A percentile compares a stretch with the other conserved stretches of the same genome.
These are phyloP conservation scores for Tulasnella sp. DNA, from an alignment of 768 basidiomycete species.

Conservation along the genomic window DNA sequence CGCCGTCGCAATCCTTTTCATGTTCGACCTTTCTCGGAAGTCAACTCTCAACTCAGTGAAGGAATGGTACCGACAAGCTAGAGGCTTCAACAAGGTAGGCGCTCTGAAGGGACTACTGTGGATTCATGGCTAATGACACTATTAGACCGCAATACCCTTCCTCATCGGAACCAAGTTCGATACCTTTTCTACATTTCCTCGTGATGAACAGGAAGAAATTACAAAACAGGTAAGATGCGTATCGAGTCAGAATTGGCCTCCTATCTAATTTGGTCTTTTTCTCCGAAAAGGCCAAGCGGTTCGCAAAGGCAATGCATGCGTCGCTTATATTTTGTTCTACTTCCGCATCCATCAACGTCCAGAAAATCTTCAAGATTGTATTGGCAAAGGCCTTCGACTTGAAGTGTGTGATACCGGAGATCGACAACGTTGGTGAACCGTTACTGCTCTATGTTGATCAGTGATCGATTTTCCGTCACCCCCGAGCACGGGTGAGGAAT, in stretches of 20 bases:
- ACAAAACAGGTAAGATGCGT: conserved; percentile 70
- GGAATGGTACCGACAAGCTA: conserved; percentile 98
- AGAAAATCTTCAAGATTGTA: conserved; percentile 99
- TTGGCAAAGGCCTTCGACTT: conserved; percentile 95
- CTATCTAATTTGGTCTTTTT: not conserved
- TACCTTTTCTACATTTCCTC: conserved; percentile 86
- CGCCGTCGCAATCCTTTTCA: conserved; percentile 98
- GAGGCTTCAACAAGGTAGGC: conserved; percentile 95
- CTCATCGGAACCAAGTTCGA: conserved; percentile 98
- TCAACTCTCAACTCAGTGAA: conserved; percentile 96
- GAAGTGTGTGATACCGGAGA: conserved; percentile 97
- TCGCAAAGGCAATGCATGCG: conserved; percentile 98
- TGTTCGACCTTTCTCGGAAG: conserved; percentile 98
- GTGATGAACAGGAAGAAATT: conserved; percentile 98
- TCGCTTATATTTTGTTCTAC: conserved; percentile 99
- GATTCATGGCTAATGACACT: not conserved
- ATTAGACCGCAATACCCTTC: conserved; percentile 93
- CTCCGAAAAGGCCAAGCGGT: conserved; percentile 73
- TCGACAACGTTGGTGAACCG: conserved; percentile 92
- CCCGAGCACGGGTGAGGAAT: not conserved
- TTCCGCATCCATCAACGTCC: conserved; percentile 96
- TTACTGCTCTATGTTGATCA: conserved; percentile 68
- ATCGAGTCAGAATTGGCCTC: not conserved
- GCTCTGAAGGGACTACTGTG: not conserved
- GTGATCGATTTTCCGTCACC: conserved; percentile 40